Evolutionary conservation across 108 stramenopile genomes (phyloP), one percentile per base, ranked within the genome.

Genomic region (Hondaea fermentalgiana): DNA sequence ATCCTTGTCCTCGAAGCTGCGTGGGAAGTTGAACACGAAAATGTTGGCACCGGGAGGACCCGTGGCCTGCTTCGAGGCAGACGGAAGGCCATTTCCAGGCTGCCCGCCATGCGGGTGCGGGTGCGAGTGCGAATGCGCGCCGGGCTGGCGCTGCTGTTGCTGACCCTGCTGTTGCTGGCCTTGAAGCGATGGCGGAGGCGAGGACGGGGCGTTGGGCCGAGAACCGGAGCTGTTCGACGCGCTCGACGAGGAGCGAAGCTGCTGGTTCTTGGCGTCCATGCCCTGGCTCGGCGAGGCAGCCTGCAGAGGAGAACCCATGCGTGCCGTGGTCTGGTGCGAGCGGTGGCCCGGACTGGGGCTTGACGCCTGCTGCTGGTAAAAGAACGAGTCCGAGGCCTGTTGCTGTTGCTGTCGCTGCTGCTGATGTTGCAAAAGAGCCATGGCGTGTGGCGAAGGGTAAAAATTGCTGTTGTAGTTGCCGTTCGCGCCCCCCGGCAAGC

Each of bases 11-110:
- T 97, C 96, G 89, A 98, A 96, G 64, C 96, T 96, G 92, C 97
- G 97, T 55, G 99, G 99, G 90, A 99, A 97, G 91, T 99, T 97
- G 90, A 99, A 99, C 57, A 99, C 95, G 91, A 98, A 99, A 64
- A 99, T 90, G 94, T 98, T 99, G 57, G 97, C 97, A 42, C 97
- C 97, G 17, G 90, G 72, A 19, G 93, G 93, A 8, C 92, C 92
- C 17, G 35, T 87, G 25, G 44, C 19, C 29, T 45, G 83, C 42
- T 87, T 87, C 0, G n/a, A 16, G 0, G 72, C 35, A 2, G 57
- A 14, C 45, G 71, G 21, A 16, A 44, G 23, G 25, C 19, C 16
- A 47, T 42, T 42, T 14, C 45, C 72, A 45, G 72, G 45, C 35
- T 5, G 42, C 5, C 17, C 47, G 60, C 5, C 60, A 5, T 21